Conservation (phyloP, 768 basidiomycete species). For the Auriscalpium orientale region DNA sequence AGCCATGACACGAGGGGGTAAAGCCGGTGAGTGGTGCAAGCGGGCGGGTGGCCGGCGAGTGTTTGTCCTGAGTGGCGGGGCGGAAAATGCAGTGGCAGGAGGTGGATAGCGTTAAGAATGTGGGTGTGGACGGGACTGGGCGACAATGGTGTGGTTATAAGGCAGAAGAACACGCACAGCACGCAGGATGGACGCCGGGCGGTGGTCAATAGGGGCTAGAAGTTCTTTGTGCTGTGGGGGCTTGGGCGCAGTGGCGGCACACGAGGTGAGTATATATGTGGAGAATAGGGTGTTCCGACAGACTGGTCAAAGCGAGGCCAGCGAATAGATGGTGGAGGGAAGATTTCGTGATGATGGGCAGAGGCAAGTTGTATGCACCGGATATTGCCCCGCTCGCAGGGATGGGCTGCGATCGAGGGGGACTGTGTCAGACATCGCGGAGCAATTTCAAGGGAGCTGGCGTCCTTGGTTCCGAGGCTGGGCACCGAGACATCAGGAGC, state of each 20-base stretch:
- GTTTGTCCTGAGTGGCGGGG: background rate
- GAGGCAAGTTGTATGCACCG: too few species aligned
- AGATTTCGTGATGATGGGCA: too few species aligned
- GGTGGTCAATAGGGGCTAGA: conserved; percentile 1
- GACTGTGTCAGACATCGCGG: too few species aligned
- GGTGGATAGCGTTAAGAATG: background rate
- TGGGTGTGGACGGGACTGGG: background rate
- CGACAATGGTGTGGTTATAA: background rate
- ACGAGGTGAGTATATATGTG: background rate
- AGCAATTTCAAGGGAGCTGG: too few species aligned
- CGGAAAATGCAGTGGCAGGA: background rate
- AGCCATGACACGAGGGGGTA: conserved; percentile 11
- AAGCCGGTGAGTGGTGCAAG: background rate
- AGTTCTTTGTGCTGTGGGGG: background rate
- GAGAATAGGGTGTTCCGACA: too few species aligned
- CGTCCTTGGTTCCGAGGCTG: too few species aligned
- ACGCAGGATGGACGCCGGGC: conserved; percentile 4
- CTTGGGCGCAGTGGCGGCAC: background rate
- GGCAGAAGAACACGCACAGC: conserved; percentile 7
- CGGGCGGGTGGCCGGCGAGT: background rate
- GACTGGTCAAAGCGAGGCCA: too few species aligned
- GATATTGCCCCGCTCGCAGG: too few species aligned
- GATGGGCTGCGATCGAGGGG: too few species aligned
- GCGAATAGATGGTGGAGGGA: too few species aligned
- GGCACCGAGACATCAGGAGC: too few species aligned